A percentile compares a stretch with the other conserved stretches of the same genome.
phyloP scores from a whole-genome alignment of 768 basidiomycete species.

The Kwoniella heveanensis region DNA sequence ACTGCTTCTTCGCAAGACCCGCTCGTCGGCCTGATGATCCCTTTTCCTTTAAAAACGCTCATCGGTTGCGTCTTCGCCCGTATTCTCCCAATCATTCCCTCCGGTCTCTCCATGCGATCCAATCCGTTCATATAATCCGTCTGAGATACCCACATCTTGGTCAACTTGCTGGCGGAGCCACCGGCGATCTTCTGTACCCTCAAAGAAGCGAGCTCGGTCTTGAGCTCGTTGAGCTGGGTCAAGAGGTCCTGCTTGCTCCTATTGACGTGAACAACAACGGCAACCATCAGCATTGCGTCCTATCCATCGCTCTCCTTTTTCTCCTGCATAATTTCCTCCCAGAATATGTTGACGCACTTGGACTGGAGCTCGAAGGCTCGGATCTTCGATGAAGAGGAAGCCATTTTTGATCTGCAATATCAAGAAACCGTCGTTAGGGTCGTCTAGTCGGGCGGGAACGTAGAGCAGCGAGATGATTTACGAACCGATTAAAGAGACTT shows the following conservation, averaged over 20 bases:
- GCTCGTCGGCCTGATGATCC: too few relatives aligned
- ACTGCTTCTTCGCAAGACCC: too few relatives aligned
- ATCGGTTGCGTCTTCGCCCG: too few relatives aligned
- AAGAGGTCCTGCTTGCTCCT: constrained; percentile 94
- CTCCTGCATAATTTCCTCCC: not conserved
- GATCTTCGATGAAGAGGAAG: constrained; percentile 53
- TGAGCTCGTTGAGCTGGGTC: constrained; percentile 91
- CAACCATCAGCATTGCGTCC: constrained; percentile 11
- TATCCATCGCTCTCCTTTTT: not conserved
- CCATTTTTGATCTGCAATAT: constrained; percentile 35
- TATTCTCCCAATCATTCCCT: too few relatives aligned
- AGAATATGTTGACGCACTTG: constrained; percentile 44
- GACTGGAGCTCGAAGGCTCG: constrained; percentile 57
- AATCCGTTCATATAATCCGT: not conserved
- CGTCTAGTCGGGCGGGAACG: constrained; percentile 1
- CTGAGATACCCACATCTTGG: constrained; percentile 88
- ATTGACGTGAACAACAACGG: not conserved
- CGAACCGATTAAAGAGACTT: constrained; percentile 16
- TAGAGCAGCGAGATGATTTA: not conserved
- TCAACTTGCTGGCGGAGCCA: constrained; percentile 91
- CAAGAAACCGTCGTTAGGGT: constrained; percentile 2
- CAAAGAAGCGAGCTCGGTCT: constrained; percentile 87
- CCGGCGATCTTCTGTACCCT: constrained; percentile 98
- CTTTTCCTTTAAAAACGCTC: too few relatives aligned
- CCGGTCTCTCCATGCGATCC: not conserved